phyloP scores from a whole-genome alignment of 805 yeast species.

The Candida arabinofermentans region DNA sequence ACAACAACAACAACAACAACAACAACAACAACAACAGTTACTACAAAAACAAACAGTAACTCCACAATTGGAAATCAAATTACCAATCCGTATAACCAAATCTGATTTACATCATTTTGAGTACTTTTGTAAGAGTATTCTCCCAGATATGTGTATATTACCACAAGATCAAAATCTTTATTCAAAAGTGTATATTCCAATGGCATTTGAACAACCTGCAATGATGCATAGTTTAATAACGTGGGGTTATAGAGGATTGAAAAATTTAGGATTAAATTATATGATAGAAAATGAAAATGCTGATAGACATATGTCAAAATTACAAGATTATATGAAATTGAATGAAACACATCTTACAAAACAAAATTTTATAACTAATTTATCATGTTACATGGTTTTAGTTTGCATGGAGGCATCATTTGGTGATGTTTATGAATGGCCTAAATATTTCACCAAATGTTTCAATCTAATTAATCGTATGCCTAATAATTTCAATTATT shows the following conservation, averaged over 20 bases:
- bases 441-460: slow-evolving; percentile 27
- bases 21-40: neutral
- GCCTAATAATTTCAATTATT: slow-evolving; percentile 26
- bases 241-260: slow-evolving; percentile 43
- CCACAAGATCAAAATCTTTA: slow-evolving; percentile 46
- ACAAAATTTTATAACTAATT: slow-evolving; percentile 22
- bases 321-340: slow-evolving; percentile 6
- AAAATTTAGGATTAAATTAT: slow-evolving; percentile 18
- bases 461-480: slow-evolving; percentile 22
- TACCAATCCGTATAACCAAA: slow-evolving; percentile 17
- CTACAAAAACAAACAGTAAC: slow-evolving; percentile 4
- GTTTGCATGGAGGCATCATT: slow-evolving; percentile 31
- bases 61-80: slow-evolving; percentile 11
- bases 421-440: slow-evolving; percentile 35
- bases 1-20: neutral
- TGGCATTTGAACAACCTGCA: slow-evolving; percentile 46
- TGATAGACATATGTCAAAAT: slow-evolving; percentile 11
- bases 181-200: slow-evolving; percentile 47
- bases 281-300: slow-evolving; percentile 21
- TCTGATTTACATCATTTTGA: slow-evolving; percentile 34
- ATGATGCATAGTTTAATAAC: slow-evolving; percentile 48
- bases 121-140: slow-evolving; percentile 42
- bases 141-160: slow-evolving; percentile 47
- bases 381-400: slow-evolving; percentile 28
- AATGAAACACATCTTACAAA: slow-evolving; percentile 7